Evolutionary conservation across 2,329 filamentous ascomycete genomes (phyloP).

Genomic region (Fusarium guadeloupense): DNA sequence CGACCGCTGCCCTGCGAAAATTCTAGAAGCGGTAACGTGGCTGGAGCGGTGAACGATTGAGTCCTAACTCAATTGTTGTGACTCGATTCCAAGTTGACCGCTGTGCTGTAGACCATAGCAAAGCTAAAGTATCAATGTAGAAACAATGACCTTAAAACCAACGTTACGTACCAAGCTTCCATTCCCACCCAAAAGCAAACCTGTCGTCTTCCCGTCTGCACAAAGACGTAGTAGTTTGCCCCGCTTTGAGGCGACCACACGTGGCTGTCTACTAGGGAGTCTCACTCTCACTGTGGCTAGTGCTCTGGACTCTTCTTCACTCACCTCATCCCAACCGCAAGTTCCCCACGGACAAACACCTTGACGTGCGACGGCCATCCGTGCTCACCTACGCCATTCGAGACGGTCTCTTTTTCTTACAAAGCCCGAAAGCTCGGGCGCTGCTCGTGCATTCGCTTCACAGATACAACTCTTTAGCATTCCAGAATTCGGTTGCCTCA

Average conservation of each 20-base stretch:
- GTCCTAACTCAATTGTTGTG: no score
- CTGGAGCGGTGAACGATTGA: conserved; percentile 29
- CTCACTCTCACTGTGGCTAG: conserved; percentile 35
- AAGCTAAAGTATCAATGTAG: not conserved
- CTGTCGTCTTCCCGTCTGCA: conserved; percentile 14
- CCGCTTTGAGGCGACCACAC: conserved; percentile 12
- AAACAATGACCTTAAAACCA: conserved; percentile 8
- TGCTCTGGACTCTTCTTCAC: conserved; percentile 23
- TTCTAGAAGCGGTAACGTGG: conserved; percentile 31
- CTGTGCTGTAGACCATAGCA: conserved; percentile 2
- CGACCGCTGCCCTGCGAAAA: conserved; percentile 23
- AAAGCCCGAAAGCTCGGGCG: conserved; percentile 42
- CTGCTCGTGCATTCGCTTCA: conserved; percentile 32
- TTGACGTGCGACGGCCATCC: conserved; percentile 41
- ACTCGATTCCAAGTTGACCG: conserved; percentile 20
- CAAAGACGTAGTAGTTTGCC: conserved; percentile 31
- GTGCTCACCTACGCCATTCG: conserved; percentile 41
- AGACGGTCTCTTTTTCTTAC: conserved; percentile 36
- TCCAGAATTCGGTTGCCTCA: conserved; percentile 37
- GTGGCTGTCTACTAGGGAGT: conserved; percentile 23
- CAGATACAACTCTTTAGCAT: conserved; percentile 11
- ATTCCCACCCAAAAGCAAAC: conserved; percentile 17
- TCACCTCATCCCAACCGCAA: conserved; percentile 31
- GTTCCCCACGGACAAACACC: conserved; percentile 37
- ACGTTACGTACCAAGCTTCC: not conserved